These are phyloP conservation scores for Thelonectria olida DNA, from an alignment of 2,329 filamentous ascomycete genomes.

Conservation along the genomic window DNA sequence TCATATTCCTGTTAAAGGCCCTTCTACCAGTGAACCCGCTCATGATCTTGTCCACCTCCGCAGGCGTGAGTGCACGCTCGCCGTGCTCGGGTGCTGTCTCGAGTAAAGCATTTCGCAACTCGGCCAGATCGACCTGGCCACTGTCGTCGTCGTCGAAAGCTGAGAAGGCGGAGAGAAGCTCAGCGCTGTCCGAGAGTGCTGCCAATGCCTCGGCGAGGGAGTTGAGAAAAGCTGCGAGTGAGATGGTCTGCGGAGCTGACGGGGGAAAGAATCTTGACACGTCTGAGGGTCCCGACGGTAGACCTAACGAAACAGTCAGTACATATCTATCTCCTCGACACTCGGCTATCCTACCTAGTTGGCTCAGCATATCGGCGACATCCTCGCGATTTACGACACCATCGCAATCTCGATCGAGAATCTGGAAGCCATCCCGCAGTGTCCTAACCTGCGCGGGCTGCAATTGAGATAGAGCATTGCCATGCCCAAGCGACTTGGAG, in stretches of 20 bases:
- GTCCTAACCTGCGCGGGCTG: conserved; percentile 85
- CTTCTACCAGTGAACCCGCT: conserved; percentile 84
- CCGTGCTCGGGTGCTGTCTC: conserved; percentile 83
- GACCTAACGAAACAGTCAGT: conserved; percentile 59
- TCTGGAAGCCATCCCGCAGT: conserved; percentile 91
- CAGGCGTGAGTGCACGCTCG: conserved; percentile 68
- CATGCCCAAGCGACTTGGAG: conserved; percentile 51
- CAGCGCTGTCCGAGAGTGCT: conserved; percentile 78
- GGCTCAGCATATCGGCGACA: conserved; percentile 85
- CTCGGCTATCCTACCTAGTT: conserved; percentile 68
- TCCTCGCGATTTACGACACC: conserved; percentile 84
- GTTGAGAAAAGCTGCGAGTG: conserved; percentile 86
- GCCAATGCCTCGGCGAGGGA: conserved; percentile 79
- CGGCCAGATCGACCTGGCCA: conserved; percentile 86
- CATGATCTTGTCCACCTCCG: conserved; percentile 88
- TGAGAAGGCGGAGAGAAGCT: conserved; percentile 89
- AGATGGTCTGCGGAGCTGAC: conserved; percentile 75
- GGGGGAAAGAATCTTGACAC: conserved; percentile 86
- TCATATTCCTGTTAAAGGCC: conserved; percentile 76
- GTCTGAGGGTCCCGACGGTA: conserved; percentile 76
- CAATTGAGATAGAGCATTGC: conserved; percentile 74
- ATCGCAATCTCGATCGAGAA: conserved; percentile 89
- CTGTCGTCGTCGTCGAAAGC: conserved; percentile 97
- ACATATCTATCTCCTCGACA: background rate
- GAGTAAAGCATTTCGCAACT: conserved; percentile 84